Conservation (phyloP, 208 protist species). For the Trichomonas vaginalis region DNA sequence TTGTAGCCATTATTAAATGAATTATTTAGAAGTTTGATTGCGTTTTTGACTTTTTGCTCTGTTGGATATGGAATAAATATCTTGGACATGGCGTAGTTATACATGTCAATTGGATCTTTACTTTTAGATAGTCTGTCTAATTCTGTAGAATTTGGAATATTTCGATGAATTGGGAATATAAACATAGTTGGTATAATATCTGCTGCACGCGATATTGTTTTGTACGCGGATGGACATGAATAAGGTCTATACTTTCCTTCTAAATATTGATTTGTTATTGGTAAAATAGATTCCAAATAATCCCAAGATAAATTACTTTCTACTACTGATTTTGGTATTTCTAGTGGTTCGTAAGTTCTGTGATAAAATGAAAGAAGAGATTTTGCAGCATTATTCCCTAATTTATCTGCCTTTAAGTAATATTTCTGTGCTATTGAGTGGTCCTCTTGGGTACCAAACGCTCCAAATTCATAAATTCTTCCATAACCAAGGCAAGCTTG, state of each 20-base stretch:
- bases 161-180: background rate
- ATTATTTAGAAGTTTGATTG: background rate
- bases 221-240: background rate
- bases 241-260: background rate
- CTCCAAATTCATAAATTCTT: background rate
- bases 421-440: background rate
- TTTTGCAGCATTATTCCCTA: background rate
- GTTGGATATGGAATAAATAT: background rate
- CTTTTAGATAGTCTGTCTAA: background rate
- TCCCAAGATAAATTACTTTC: background rate
- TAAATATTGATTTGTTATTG: background rate
- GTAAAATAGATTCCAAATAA: background rate
- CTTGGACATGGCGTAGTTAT: background rate
- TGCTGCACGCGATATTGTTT: background rate
- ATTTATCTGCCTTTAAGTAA: background rate
- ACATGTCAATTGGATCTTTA: background rate
- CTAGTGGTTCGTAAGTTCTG: background rate
- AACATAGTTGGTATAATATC: background rate
- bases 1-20: background rate
- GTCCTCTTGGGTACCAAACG: background rate
- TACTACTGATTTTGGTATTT: background rate
- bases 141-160: background rate
- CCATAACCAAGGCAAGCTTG: background rate
- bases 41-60: background rate
- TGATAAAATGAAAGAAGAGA: background rate